Percentiles rank a stretch among this genome's conserved stretches.
Conservation (phyloP, 306 rosid species). For the Morella rubra region DNA sequence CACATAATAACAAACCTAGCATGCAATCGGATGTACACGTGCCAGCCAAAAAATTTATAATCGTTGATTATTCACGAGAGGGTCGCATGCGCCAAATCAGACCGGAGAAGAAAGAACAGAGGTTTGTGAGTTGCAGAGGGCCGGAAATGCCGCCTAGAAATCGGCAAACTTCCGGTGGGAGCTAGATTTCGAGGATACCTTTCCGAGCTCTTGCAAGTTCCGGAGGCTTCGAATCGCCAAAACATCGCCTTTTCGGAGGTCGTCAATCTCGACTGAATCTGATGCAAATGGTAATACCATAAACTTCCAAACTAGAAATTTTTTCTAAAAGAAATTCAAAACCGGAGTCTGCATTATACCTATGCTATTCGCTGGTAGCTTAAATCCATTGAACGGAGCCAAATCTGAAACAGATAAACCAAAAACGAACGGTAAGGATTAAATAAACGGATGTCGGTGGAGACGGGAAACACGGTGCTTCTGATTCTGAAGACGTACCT, state of each 20-base stretch:
- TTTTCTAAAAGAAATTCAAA: background rate
- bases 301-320: background rate
- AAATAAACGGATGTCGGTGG: background rate
- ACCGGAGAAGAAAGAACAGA: background rate
- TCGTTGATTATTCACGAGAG: conserved; percentile 16
- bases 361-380: conserved; percentile 24
- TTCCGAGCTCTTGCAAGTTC: conserved; percentile 54
- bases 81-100: background rate
- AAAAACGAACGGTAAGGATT: background rate
- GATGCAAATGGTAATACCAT: background rate
- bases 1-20: background rate
- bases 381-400: conserved; percentile 64
- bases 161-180: conserved; percentile 74
- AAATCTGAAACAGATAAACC: conserved; percentile 46
- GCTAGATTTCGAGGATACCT: conserved; percentile 39
- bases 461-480: background rate
- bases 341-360: conserved; percentile 43
- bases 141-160: conserved; percentile 42
- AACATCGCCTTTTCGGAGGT: conserved; percentile 42
- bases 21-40: background rate
- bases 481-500: conserved; percentile 35
- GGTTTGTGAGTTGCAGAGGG: background rate
- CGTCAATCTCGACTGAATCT: conserved; percentile 41
- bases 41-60: background rate
- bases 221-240: conserved; percentile 61